Evolutionary conservation across 768 basidiomycete genomes (phyloP), one percentile per base, ranked within the genome.

Genomic region (Psilocybe cyanescens): DNA sequence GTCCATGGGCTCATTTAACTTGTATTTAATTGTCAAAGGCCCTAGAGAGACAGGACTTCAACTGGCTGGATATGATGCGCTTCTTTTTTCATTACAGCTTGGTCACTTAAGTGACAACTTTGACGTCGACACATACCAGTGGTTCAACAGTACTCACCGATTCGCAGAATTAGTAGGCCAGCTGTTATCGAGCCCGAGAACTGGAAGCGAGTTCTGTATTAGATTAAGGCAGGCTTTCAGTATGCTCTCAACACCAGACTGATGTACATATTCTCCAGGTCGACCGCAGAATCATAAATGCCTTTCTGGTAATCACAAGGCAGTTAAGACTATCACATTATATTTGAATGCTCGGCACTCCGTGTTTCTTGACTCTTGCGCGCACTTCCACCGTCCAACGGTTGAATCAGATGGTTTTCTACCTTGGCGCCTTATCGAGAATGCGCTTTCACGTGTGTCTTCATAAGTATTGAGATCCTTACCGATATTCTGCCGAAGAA

Each of bases 401-500:
- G 19, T 9, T 45, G 37, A 12, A 55, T 44, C 55, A 55, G 35
- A 55, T 55, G 55, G 41, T 35, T 19, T 17, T 8, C 16, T 3
- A 35, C 45, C 16, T 24, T 2, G 24, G 44, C 19, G 12, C 41
- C 14, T 8, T 54, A 41, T 57, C 14, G 28, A 31, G 29, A 17
- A 24, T 24, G 24, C 24, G 24, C 24, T 24, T 9, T 28, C 28
- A 46, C 16, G 14, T 46, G 8, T 24, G 11, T 28, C 24, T 24
- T 24, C 24, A 49, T 17, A 16, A 31, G 7, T 11, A 46, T 57
- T 30, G 28, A 9, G 8, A 31, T 24, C 8, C 33, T 8, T 17
- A 54, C 52, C 39, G 57, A 58, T 55, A 55, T 24, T 24, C 24
- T 57, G 6, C 58, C 52, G 57, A 63, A 55, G 58, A 55, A 55